Evolutionary conservation across 2,329 filamentous ascomycete genomes (phyloP).

Genomic region (Fusarium sp.): DNA sequence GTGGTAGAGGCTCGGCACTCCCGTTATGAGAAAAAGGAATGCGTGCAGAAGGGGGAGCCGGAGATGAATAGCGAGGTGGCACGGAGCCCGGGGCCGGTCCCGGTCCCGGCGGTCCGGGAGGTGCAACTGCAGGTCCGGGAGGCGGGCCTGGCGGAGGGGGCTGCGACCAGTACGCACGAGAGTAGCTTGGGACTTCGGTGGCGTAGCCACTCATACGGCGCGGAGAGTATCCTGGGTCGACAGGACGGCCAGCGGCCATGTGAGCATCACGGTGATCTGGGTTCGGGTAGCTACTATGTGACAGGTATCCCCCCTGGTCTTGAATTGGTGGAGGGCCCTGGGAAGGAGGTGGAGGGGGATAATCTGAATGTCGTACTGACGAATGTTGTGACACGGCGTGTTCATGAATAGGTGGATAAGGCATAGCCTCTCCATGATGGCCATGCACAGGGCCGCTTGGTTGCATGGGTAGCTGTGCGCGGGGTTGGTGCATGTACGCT

Average conservation of each 20-base stretch:
- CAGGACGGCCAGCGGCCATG: constrained; percentile 49
- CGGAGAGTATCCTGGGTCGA: constrained; percentile 52
- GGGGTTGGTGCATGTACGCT: constrained; percentile 46
- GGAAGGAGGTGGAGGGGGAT: constrained; percentile 45
- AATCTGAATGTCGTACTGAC: constrained; percentile 48
- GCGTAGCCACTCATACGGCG: constrained; percentile 53
- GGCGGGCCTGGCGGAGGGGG: constrained; percentile 50
- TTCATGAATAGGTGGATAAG: constrained; percentile 49
- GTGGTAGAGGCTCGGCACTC: constrained; percentile 55
- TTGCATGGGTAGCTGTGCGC: constrained; percentile 45
- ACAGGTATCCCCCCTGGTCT: constrained; percentile 49
- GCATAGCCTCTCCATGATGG: constrained; percentile 41
- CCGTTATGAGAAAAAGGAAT: constrained; percentile 55
- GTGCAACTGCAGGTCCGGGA: constrained; percentile 39
- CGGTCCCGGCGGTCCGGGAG: constrained; percentile 32
- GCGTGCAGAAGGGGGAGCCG: constrained; percentile 49
- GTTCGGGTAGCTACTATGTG: constrained; percentile 48
- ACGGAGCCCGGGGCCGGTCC: constrained; percentile 39
- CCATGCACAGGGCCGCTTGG: constrained; percentile 43
- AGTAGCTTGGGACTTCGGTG: constrained; percentile 50
- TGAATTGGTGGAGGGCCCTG: constrained; percentile 41
- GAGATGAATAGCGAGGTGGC: constrained; percentile 47
- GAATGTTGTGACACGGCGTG: constrained; percentile 45
- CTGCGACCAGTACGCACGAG: constrained; percentile 54
- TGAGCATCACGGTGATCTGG: constrained; percentile 50